Evolutionary conservation across 371 early-diverging fungal species (phyloP), one percentile per base, ranked within the genome.

Genomic region (Actinomortierella ambigua): DNA sequence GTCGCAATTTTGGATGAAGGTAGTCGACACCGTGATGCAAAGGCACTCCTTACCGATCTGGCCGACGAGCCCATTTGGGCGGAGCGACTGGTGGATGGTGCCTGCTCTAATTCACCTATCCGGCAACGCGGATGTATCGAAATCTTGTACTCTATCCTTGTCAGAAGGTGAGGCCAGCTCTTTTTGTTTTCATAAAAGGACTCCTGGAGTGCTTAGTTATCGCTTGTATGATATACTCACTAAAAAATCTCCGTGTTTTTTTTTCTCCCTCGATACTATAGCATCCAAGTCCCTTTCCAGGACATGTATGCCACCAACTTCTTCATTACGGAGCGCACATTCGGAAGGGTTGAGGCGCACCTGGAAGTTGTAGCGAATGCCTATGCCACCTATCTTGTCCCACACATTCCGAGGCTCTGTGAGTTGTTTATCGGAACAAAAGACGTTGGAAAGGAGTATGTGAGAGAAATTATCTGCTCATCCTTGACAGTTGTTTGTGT

Each of bases 11-110:
- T 73, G 29, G 67, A 73, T 29, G 75, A 73, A 6, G 75, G 61
- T 0, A 67, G 64, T 3, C 56, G 63, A 4, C 50, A 67, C 14
- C 66, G 60, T 53, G 68, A 67, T 2, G 63, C 75, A 7, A 73
- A 61, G 51, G 49, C 53, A 11, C 46, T 73, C 27, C 63, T 73
- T 23, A 50, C 64, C 0, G 66, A 67, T 26, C 46, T 73, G 20
- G 61, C 61, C 7, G 75, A 73, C 46, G 61, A 73, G 28, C 64
- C 75, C 13, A 67, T 73, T 39, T 73, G 75, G 75, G 68, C 68
- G 13, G 67, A 67, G 28, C 59, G 75, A 8, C 55, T 73, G 13
- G 60, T 53, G 1, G 60, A 63, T 24, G 75, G 75, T 14, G 58
- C 63, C 2, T 50, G 48, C 24, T 73, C 75, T 11, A 17, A 47